Conservation (phyloP, 148 eudicot genomes). For the Spergularia marina region DNA sequence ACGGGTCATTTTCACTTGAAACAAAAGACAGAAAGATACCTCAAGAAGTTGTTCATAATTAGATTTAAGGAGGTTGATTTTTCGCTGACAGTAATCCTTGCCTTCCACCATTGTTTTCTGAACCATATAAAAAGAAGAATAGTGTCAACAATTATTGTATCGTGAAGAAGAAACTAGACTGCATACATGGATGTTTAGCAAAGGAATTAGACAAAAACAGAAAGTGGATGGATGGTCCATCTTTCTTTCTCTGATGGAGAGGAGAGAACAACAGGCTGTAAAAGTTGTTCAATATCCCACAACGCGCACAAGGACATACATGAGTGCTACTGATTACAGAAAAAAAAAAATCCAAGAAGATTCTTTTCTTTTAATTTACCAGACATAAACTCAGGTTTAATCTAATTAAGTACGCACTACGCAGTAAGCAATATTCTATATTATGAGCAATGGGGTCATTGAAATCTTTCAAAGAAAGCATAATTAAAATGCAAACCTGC, state of each 20-base stretch:
- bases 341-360: background rate
- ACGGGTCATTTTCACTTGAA: background rate
- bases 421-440: too few relatives aligned
- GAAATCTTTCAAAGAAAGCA: background rate
- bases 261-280: too few relatives aligned
- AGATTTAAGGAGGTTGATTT: slow-evolving; percentile 84
- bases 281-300: too few relatives aligned
- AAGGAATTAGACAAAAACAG: background rate
- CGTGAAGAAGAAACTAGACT: background rate
- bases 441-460: too few relatives aligned
- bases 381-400: too few relatives aligned
- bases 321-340: background rate
- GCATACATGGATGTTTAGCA: background rate
- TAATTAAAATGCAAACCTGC: background rate
- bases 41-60: slow-evolving; percentile 95
- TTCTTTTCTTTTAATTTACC: background rate
- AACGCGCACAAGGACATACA: background rate
- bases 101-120: slow-evolving; percentile 96
- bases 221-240: background rate
- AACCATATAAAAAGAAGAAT: slow-evolving; percentile 18
- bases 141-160: slow-evolving; percentile 9
- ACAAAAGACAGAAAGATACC: slow-evolving; percentile 37
- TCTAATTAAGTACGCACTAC: too few relatives aligned
- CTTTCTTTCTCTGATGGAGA: background rate
- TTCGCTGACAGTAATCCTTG: slow-evolving; percentile 92